Evolutionary conservation across 495 filamentous ascomycete genomes (phyloP).

Genomic region (Neurospora africana): DNA sequence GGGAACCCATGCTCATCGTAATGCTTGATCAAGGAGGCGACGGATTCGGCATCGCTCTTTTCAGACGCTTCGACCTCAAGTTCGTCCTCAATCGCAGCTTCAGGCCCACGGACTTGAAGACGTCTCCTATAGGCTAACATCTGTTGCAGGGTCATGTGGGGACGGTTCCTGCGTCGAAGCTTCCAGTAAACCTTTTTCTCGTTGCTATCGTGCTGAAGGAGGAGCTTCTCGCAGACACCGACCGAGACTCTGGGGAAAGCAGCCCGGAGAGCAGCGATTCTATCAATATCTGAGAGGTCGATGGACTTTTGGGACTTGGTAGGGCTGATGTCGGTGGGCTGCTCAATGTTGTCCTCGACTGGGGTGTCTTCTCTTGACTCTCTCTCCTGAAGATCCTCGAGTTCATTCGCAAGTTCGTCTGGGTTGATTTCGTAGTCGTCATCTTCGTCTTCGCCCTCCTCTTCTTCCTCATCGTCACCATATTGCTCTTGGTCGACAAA

Average conservation of each 20-base stretch:
- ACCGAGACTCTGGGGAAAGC: conserved; percentile 25
- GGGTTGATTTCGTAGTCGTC: conserved; percentile 11
- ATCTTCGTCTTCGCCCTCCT: conserved; percentile 18
- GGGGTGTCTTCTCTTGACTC: background rate
- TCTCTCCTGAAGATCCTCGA: background rate
- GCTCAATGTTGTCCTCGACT: background rate
- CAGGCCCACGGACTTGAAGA: background rate
- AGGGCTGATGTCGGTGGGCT: background rate
- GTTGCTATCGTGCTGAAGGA: conserved; percentile 11
- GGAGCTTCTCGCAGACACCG: conserved; percentile 16
- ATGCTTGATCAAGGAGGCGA: conserved; percentile 23
- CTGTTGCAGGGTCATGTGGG: conserved; percentile 2
- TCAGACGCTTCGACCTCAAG: conserved; percentile 4
- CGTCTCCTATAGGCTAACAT: conserved; percentile 6
- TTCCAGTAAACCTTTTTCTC: conserved; percentile 6
- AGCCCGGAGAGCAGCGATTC: conserved; percentile 21
- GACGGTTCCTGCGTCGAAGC: conserved; percentile 3
- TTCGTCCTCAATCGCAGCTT: background rate
- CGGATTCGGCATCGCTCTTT: conserved; percentile 21
- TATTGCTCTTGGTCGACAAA: conserved; percentile 5
- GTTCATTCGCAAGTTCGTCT: conserved; percentile 11
- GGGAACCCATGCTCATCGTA: conserved; percentile 42
- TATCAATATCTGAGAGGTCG: conserved; percentile 15
- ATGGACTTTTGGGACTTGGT: background rate
- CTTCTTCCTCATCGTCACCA: conserved; percentile 15